Conservation (phyloP, 495 filamentous ascomycete genomes). For the Tetracladium marchalianum region DNA sequence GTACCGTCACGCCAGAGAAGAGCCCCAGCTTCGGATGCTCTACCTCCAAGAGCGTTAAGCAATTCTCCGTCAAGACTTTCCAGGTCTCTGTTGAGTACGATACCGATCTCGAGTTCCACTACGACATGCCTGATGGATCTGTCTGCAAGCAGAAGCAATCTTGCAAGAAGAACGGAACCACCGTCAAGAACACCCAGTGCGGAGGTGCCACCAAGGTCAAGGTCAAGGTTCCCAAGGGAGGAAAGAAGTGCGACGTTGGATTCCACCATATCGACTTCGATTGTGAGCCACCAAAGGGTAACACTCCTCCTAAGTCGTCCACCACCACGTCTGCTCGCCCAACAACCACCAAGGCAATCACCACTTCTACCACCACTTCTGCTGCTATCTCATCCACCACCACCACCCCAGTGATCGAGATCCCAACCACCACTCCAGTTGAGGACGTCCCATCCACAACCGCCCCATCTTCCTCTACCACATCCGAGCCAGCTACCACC, state of each 20-base stretch:
- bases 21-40: slow-evolving; percentile 43
- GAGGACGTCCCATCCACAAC: slow-evolving; percentile 8
- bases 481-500: slow-evolving; percentile 16
- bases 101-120: slow-evolving; percentile 71
- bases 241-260: slow-evolving; percentile 55
- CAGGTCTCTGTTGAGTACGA: slow-evolving; percentile 64
- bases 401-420: slow-evolving; percentile 13
- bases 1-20: slow-evolving; percentile 37
- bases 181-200: slow-evolving; percentile 74
- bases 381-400: slow-evolving; percentile 5
- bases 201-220: slow-evolving; percentile 77
- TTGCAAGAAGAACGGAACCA: slow-evolving; percentile 55
- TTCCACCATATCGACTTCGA: slow-evolving; percentile 74
- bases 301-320: slow-evolving; percentile 27
- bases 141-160: slow-evolving; percentile 62
- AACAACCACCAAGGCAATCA: slow-evolving; percentile 7
- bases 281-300: slow-evolving; percentile 35
- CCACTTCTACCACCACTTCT: slow-evolving; percentile 19
- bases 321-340: slow-evolving; percentile 13
- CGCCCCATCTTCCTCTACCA: slow-evolving; percentile 10
- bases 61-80: slow-evolving; percentile 67
- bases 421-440: slow-evolving; percentile 1
- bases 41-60: slow-evolving; percentile 30
- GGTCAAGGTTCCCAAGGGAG: slow-evolving; percentile 52
- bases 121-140: slow-evolving; percentile 69